Evolutionary conservation across 2,329 filamentous ascomycete genomes (phyloP), one percentile per base, ranked within the genome.

Genomic region (Lojkania enalia): DNA sequence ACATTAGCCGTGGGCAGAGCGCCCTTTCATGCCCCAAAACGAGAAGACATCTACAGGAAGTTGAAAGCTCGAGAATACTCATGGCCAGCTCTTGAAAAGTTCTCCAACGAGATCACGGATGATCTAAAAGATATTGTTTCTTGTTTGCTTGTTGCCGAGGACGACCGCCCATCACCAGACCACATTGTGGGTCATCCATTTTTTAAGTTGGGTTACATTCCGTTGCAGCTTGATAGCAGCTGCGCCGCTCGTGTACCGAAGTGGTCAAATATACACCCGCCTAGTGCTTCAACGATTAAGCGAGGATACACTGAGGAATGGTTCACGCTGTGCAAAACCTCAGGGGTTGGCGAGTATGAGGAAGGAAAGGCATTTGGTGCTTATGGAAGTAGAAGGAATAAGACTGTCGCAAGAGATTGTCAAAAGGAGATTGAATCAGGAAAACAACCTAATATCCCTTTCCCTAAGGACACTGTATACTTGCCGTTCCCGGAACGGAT

Each of bases 1-100:
- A 95, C 94, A 37, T 92, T 99, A 83, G 86, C 97, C 35, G 94
- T 94, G 5, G 95, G 94, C 15, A 95, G 92, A 61, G 92, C 94
- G 1, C 94, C 94, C 0, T 99, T 99, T 69, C 94, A 99, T 71
- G 95, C 94, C 11, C 85, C 86, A 11, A 92, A 88, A 30, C 88
- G 88, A 14, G 88, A 94, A 64, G 88, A 92, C 63, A 94, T 94
- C 49, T 94, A 94, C 71, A 74, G 78, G 59, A 79, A 79, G 54
- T 82, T 77, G 77, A 69, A 83, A 79, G 69, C 86, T 57, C 79
- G 86, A 55, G 87, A 90, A 61, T 92, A 91, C 66, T 85, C 87
- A 61, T 92, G 88, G 88, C 88, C 88, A 12, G 79, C 81, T 46
- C 70, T 82, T 19, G 82, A 85, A 42, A 81, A 79, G 29, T 80